These are phyloP conservation scores for Pisolithus tinctorius DNA, from an alignment of 768 basidiomycete species.

Conservation along the genomic window DNA sequence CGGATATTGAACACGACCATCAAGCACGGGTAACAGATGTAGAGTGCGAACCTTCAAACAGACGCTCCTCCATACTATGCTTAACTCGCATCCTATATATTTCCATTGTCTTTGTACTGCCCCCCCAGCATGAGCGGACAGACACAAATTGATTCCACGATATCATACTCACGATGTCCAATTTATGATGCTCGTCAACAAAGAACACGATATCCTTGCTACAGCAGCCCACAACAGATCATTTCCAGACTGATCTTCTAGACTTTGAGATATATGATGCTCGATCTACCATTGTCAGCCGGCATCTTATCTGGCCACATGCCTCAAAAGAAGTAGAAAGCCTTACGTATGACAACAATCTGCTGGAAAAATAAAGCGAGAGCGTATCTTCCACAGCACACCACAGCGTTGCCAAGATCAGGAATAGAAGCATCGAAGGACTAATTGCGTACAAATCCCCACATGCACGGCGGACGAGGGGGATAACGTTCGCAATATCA, in stretches of 20 bases:
- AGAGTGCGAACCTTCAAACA: slow-evolving; percentile 11
- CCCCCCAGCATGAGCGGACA: background rate
- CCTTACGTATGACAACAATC: slow-evolving; percentile 16
- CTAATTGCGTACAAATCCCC: slow-evolving; percentile 18
- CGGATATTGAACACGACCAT: background rate
- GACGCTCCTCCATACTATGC: slow-evolving; percentile 14
- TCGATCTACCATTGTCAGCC: slow-evolving; percentile 15
- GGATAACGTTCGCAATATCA: slow-evolving; percentile 1
- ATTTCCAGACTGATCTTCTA: background rate
- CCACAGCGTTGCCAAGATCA: slow-evolving; percentile 11
- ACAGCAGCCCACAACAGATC: slow-evolving; percentile 10
- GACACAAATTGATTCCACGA: too few relatives aligned
- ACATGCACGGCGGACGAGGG: slow-evolving; percentile 10
- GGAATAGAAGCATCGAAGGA: slow-evolving; percentile 11
- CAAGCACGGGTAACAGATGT: background rate
- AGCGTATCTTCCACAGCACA: slow-evolving; percentile 12
- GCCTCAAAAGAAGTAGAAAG: background rate
- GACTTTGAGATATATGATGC: slow-evolving; percentile 5
- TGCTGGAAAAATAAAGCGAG: slow-evolving; percentile 18
- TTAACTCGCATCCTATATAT: slow-evolving; percentile 14
- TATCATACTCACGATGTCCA: slow-evolving; percentile 12
- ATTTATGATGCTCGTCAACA: slow-evolving; percentile 10
- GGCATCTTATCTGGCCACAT: background rate
- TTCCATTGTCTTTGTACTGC: slow-evolving; percentile 1
- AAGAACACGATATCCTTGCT: slow-evolving; percentile 10